Evolutionary conservation across 2,329 filamentous ascomycete species (phyloP), one percentile per base, ranked within the genome.

Genomic region (Neofusicoccum kwambonambiense): DNA sequence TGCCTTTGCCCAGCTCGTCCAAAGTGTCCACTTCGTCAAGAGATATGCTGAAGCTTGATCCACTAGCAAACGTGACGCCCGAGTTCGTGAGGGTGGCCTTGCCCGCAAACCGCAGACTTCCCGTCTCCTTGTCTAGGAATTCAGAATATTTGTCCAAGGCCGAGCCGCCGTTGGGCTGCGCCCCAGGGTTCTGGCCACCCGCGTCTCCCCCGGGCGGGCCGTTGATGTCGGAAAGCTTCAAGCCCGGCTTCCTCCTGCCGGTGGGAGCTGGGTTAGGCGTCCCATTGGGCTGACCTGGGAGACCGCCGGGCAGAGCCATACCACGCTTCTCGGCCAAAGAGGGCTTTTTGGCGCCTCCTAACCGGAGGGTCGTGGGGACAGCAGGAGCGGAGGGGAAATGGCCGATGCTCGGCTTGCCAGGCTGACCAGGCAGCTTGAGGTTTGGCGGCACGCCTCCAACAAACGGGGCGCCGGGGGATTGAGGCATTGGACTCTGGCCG

Each of bases 1-100:
- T 99, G 45, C 95, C 95, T 78, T 98, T 99, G 52, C 95, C 95
- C 12, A 99, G 82, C 80, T 99, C 95, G 67, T 94, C 92, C 65
- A 98, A 76, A 1, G 92, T 94, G 71, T 98, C 92, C 5, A 99
- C 91, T 76, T 99, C 94, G 73, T 99, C 94, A 47, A 99, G 83
- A 3, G 94, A 98, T 73, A 99, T 98, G 73, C 86, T 92, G 78
- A 99, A 98, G 17, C 89, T 92, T 62, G 89, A 90, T 2, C 95
- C 95, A 65, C 90, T 93, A 27, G 90, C 89, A 74, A 99, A 99
- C 73, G 98, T 90, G 67, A 99, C 93, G 31, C 95, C 95, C 15
- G 90, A 88, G 31, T 91, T 89, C 68, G 93, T 94, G 62, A 99
- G 91, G 4, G 92, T 87, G 11, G 95, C 95, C 69, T 96, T 96